Evolutionary conservation across 176 grass and related monocot genomes (phyloP).

Genomic region (Avena sativa): DNA sequence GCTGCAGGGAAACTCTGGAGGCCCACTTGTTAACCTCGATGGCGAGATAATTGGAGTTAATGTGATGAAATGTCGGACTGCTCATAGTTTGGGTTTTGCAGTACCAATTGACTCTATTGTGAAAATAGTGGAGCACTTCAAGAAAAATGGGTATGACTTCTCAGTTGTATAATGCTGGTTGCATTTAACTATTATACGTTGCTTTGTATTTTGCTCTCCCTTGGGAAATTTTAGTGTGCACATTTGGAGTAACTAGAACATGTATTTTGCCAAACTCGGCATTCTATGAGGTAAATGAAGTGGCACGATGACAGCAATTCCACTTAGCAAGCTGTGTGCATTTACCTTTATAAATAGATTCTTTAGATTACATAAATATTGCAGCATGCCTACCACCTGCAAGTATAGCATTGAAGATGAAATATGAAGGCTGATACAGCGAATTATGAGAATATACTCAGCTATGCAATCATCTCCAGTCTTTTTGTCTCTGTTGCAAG

Average conservation of each 20-base stretch:
- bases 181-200: constrained; percentile 29
- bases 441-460: constrained; percentile 5
- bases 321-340: constrained; percentile 2
- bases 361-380: constrained; percentile 8
- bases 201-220: neutral
- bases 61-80: constrained; percentile 61
- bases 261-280: constrained; percentile 9
- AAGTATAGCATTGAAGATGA: constrained; percentile 15
- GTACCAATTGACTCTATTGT: constrained; percentile 72
- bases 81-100: constrained; percentile 84
- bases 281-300: neutral
- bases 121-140: constrained; percentile 88
- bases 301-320: constrained; percentile 3
- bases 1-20: constrained; percentile 82
- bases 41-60: constrained; percentile 90
- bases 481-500: constrained; percentile 14
- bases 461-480: constrained; percentile 17
- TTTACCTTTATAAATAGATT: constrained; percentile 10
- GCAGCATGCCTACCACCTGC: neutral
- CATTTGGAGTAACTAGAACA: neutral
- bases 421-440: neutral
- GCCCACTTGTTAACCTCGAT: constrained; percentile 88
- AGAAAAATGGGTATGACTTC: constrained; percentile 65
- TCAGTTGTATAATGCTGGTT: neutral
- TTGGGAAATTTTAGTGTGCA: neutral